Percentiles rank a stretch among this genome's conserved stretches.
phyloP scores from a whole-genome alignment of 176 grass and related monocot species.

The Bothriochloa decipiens region DNA sequence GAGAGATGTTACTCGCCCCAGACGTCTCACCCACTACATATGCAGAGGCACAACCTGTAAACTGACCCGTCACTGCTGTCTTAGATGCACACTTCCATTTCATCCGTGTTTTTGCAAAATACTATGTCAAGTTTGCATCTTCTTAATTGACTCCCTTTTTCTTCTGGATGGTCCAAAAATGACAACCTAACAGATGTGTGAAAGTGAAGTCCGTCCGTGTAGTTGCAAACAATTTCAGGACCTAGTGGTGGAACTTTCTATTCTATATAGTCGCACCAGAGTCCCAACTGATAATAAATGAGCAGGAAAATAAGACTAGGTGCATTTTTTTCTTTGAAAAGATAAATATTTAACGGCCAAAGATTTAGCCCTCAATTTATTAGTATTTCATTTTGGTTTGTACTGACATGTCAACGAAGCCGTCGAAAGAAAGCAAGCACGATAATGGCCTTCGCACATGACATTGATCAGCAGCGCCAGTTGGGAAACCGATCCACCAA shows the following conservation, averaged over 20 bases:
- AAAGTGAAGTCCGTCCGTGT: slow-evolving; percentile 25
- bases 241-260: slow-evolving; percentile 30
- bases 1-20: slow-evolving; percentile 22
- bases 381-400: not conserved
- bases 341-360: not conserved
- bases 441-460: slow-evolving; percentile 48
- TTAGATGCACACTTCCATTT: slow-evolving; percentile 16
- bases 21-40: slow-evolving; percentile 45
- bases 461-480: slow-evolving; percentile 53
- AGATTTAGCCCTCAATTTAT: not conserved
- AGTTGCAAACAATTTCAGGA: slow-evolving; percentile 2
- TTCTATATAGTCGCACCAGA: not conserved
- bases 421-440: slow-evolving; percentile 38
- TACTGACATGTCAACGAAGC: slow-evolving; percentile 21
- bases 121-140: slow-evolving; percentile 20
- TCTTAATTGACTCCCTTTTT: not conserved
- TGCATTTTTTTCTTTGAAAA: not conserved
- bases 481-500: slow-evolving; percentile 61
- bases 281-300: not conserved
- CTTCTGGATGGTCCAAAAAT: slow-evolving; percentile 12
- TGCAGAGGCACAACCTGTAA: not conserved
- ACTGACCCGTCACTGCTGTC: not conserved
- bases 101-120: slow-evolving; percentile 13
- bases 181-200: slow-evolving; percentile 29
- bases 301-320: slow-evolving; percentile 1